phyloP scores from a whole-genome alignment of 192 early-diverging fungal genomes.

The Coemansia sp. region DNA sequence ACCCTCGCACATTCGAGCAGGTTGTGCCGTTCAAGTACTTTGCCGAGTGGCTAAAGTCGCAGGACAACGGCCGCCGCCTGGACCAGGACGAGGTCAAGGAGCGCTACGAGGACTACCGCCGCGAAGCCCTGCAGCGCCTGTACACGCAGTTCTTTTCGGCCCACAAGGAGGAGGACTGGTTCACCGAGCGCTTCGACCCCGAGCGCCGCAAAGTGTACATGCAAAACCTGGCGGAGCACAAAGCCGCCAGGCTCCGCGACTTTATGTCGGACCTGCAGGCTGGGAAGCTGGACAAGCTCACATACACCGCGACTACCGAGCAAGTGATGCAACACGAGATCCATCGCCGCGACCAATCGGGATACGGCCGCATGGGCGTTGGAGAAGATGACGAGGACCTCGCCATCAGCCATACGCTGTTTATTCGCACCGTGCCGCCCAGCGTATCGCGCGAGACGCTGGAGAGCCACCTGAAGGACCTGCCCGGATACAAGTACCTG shows the following conservation, averaged over 20 bases:
- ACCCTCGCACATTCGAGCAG: conserved; percentile 76
- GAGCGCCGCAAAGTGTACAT: conserved; percentile 57
- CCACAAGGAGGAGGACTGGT: conserved; percentile 88
- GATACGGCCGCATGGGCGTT: conserved; percentile 18
- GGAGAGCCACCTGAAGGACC: conserved; percentile 61
- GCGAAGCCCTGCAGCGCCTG: conserved; percentile 67
- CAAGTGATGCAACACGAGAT: conserved; percentile 48
- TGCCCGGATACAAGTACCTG: conserved; percentile 81
- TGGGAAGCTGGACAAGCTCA: conserved; percentile 68
- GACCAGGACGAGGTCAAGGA: conserved; percentile 78
- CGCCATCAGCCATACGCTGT: conserved; percentile 59
- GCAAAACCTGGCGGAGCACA: conserved; percentile 55
- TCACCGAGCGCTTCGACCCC: conserved; percentile 89
- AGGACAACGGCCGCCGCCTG: conserved; percentile 59
- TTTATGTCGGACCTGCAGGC: conserved; percentile 67
- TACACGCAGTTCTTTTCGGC: conserved; percentile 70
- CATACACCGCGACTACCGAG: conserved; percentile 34
- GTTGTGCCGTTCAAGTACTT: conserved; percentile 74
- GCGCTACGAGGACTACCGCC: conserved; percentile 80
- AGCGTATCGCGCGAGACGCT: conserved; percentile 63
- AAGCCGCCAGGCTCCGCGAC: conserved; percentile 53
- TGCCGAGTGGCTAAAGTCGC: conserved; percentile 64
- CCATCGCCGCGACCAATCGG: conserved; percentile 36
- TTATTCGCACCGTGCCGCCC: conserved; percentile 80
- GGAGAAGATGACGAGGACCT: conserved; percentile 43